A percentile compares a stretch with the other conserved stretches of the same genome.
phyloP scores from a whole-genome alignment of 2,329 filamentous ascomycete species.

The Ophiostoma perfectum region DNA sequence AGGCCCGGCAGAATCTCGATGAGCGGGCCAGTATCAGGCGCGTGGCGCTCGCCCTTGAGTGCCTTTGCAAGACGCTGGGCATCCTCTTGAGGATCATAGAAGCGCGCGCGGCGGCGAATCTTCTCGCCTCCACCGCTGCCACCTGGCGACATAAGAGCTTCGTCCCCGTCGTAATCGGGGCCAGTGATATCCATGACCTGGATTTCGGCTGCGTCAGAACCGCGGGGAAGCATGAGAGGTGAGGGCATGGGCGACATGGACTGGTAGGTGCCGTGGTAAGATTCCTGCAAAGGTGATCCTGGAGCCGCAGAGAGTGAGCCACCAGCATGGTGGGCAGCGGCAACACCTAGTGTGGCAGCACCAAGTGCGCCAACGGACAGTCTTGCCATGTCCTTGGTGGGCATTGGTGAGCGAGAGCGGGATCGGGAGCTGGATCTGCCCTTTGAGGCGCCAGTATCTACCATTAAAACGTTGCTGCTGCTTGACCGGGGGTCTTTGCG shows the following conservation, averaged over 20 bases:
- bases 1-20: slow-evolving; percentile 80
- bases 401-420: slow-evolving; percentile 43
- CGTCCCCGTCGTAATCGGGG: slow-evolving; percentile 44
- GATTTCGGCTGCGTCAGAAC: slow-evolving; percentile 38
- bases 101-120: slow-evolving; percentile 59
- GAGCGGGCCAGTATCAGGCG: slow-evolving; percentile 64
- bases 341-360: slow-evolving; percentile 12
- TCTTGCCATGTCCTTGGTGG: slow-evolving; percentile 49
- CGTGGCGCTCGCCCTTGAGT: slow-evolving; percentile 57
- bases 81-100: slow-evolving; percentile 79
- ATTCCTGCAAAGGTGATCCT: slow-evolving; percentile 79
- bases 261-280: slow-evolving; percentile 91
- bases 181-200: slow-evolving; percentile 48
- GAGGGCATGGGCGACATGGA: slow-evolving; percentile 92
- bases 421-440: slow-evolving; percentile 21
- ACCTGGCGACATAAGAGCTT: slow-evolving; percentile 15
- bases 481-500: slow-evolving; percentile 27
- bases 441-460: slow-evolving; percentile 34
- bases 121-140: slow-evolving; percentile 38
- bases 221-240: slow-evolving; percentile 58
- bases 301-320: slow-evolving; percentile 54
- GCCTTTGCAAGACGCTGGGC: slow-evolving; percentile 71
- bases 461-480: slow-evolving; percentile 40
- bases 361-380: slow-evolving; percentile 45
- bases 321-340: slow-evolving; percentile 32